Evolutionary conservation across 208 protist species (phyloP).

Genomic region (Wallacemonas rigidus): DNA sequence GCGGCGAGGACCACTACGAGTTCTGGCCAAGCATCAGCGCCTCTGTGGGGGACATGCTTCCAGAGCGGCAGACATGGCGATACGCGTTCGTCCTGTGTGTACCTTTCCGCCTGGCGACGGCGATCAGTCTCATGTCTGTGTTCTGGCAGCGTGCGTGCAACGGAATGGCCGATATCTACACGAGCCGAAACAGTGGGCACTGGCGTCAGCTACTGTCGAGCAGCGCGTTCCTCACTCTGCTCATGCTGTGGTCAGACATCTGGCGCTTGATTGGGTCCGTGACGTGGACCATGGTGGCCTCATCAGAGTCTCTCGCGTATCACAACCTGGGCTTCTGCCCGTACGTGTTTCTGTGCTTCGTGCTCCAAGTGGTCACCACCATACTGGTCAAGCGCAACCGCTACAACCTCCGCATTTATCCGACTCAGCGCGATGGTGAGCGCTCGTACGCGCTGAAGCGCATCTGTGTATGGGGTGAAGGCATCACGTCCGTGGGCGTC

Average conservation of each 20-base stretch:
- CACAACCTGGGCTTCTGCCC: conserved; percentile 68
- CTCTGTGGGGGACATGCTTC: conserved; percentile 63
- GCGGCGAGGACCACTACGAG: conserved; percentile 58
- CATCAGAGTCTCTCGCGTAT: conserved; percentile 50
- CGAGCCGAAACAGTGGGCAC: conserved; percentile 21
- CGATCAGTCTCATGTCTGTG: conserved; percentile 56
- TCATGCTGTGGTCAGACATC: conserved; percentile 54
- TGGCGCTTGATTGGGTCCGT: conserved; percentile 45
- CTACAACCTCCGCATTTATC: conserved; percentile 63
- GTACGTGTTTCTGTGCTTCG: conserved; percentile 61
- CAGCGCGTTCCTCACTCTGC: conserved; percentile 48
- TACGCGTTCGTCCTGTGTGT: conserved; percentile 51
- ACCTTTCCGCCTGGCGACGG: conserved; percentile 53
- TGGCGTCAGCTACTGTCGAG: conserved; percentile 37
- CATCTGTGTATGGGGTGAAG: conserved; percentile 46
- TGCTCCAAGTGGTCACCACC: conserved; percentile 44
- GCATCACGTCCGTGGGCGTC: conserved; percentile 35
- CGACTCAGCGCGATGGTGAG: conserved; percentile 36
- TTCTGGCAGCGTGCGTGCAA: conserved; percentile 60
- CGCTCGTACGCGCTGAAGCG: conserved; percentile 49
- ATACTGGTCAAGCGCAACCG: conserved; percentile 46
- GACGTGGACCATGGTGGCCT: conserved; percentile 63
- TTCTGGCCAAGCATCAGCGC: conserved; percentile 84
- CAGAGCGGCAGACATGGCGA: conserved; percentile 77
- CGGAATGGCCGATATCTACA: conserved; percentile 48